These are phyloP conservation scores for Pulveroboletus sp. DNA, from an alignment of 768 basidiomycete species.

Conservation along the genomic window DNA sequence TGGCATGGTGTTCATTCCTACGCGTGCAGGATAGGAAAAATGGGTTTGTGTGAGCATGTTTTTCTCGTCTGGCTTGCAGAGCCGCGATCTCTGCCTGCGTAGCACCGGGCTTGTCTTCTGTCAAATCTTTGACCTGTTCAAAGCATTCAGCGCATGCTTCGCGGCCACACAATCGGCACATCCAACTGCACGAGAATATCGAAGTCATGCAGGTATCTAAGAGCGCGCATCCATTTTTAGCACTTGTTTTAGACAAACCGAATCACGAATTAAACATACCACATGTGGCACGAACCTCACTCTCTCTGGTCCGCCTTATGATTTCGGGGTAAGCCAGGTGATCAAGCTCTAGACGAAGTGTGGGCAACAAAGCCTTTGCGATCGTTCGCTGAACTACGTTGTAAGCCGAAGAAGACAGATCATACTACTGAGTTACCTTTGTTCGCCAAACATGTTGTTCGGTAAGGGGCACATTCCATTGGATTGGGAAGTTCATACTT, in stretches of 20 bases:
- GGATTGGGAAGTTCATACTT: constrained; percentile 54
- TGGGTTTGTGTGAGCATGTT: constrained; percentile 60
- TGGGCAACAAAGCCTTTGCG: constrained; percentile 62
- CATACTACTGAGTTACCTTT: constrained; percentile 44
- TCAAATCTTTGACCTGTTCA: constrained; percentile 60
- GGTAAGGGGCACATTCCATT: constrained; percentile 62
- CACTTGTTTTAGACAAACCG: constrained; percentile 2
- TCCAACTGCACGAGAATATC: constrained; percentile 84
- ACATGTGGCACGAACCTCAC: constrained; percentile 79
- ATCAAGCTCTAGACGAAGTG: constrained; percentile 56
- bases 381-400: constrained; percentile 50
- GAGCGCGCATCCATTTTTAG: constrained; percentile 7
- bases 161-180: constrained; percentile 86
- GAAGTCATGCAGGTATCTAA: constrained; percentile 93
- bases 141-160: constrained; percentile 88
- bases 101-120: constrained; percentile 46
- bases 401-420: constrained; percentile 6
- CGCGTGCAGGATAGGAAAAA: constrained; percentile 71
- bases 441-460: constrained; percentile 47
- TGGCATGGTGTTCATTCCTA: constrained; percentile 62
- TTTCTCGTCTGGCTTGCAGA: constrained; percentile 51
- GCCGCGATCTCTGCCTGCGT: constrained; percentile 45
- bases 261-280: constrained; percentile 43
- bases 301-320: constrained; percentile 71
- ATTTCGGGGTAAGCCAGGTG: constrained; percentile 56